Base-by-base conservation (phyloP, 176 grass and related monocot genomes). In the Oropetium thomaeum region DNA sequence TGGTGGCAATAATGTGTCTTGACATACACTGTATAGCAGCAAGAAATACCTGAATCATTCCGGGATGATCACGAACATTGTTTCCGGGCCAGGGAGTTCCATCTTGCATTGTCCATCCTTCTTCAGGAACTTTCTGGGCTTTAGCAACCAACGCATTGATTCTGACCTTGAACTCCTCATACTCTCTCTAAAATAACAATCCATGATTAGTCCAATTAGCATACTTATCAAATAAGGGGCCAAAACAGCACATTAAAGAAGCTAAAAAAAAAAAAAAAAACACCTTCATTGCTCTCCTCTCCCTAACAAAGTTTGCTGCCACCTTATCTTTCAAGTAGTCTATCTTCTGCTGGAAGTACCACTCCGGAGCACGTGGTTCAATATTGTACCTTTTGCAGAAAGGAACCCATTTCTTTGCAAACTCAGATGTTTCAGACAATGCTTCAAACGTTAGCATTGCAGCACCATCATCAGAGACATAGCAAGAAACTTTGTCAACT, bases 81-180 rank as follows among this genome's bases (percentile, higher is more conserved):
- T 96, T 96, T 85, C 93, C 93, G 70, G 93, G 93, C 93, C 93
- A 96, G 45, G 84, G 84, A 45, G 89, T 96, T 81, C 93, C 93
- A 65, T 92, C 93, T 63, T 96, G 93, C 93, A 96, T 96, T 29
- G 89, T 96, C 93, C 93, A 96, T 48, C 93, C 93, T 96, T 96
- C 93, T 82, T 96, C 93, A 0, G 93, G 93, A 54, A 90, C 89
- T 26, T 96, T 96, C 51, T 96, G 78, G 41, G 93, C 89, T 82
- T 96, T 96, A 11, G 89, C 89, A 87, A 96, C 93, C 84, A 96
- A 79, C 7, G 89, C 89, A 87, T 96, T 96, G 62, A 96, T 96
- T 70, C 93, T 84, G 59, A 96, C 84, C 75, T 96, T 96, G 67
- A 92, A 96, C 67, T 96, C 93, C 79, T 96, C 93, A 11, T 96